Evolutionary conservation across 306 rosid genomes (phyloP).

Genomic region (Inga laurina): DNA sequence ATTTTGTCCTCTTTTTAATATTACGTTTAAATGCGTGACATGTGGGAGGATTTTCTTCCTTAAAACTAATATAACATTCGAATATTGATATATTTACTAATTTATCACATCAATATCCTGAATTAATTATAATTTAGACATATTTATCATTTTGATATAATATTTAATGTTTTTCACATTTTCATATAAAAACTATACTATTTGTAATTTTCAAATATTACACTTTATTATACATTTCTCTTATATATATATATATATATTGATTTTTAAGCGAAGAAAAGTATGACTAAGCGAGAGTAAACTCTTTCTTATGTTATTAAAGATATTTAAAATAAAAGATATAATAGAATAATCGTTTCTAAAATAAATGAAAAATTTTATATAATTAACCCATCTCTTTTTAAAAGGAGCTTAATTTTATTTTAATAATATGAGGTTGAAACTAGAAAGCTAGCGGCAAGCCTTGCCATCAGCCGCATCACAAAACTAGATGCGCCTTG

Average conservation of each 20-base stretch:
- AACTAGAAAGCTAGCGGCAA: slow-evolving; percentile 28
- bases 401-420: background rate
- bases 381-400: background rate
- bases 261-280: background rate
- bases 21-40: no score
- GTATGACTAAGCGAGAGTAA: background rate
- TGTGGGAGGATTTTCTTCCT: no score
- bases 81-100: no score
- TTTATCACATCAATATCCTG: background rate
- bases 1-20: no score
- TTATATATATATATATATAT: background rate
- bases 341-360: background rate
- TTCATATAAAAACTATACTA: background rate
- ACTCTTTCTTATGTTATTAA: background rate
- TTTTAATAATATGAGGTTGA: background rate
- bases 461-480: slow-evolving; percentile 38
- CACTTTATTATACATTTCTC: background rate
- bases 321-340: background rate
- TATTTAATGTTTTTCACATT: background rate
- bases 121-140: background rate
- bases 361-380: background rate
- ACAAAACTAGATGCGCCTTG: slow-evolving; percentile 66
- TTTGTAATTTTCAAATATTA: no score
- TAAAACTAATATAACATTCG: no score
- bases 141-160: background rate